Base-by-base conservation (phyloP, 164 flowering plant genomes). In the Malania oleifera region DNA sequence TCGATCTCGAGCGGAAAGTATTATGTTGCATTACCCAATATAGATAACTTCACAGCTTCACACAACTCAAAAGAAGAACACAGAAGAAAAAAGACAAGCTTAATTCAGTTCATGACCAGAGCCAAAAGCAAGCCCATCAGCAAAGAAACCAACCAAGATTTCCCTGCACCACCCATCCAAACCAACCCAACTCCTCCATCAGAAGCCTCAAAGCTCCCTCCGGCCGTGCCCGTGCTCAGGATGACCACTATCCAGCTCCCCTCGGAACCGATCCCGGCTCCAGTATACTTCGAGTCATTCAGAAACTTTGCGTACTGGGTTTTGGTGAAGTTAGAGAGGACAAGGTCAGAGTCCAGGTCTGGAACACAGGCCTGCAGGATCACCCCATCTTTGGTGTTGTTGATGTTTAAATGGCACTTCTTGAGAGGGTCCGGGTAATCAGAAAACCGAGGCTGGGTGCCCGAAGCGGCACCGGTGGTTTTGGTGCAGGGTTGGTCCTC, bases 251-350 rank as follows among this genome's bases (percentile, higher is more conserved):
- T 75, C 83, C 88, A 83, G 34, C 77, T 83, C 20, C 79, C 77
- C 29, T 80, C 76, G 0, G 74, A 67, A 0, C 80, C 83, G 1
- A 83, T 35, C 2, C 88, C 88, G 1, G 60, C 73, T 4, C 79
- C 75, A 0, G 80, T 72, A 46, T 41, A 82, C 72, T 28, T 82
- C 1, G 82, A 62, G 25, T 73, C 57, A 24, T 82, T 80, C 17
- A 80, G 11, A 26, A 70, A 67, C 66, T 44, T 61, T 0, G 75
- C 39, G 51, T 67, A 58, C 1, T 14, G 54, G 10, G 78, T 41
- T 51, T 71, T 65, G 0, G 98, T 91, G 72, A 68, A 91, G 67
- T 91, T 91, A 0, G 85, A 59, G 11, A 91, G 84, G 20, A 91
- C 85, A 0, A 70, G 73, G 9, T 74, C 69, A 1, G 81, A 60